Percentiles rank a stretch among this genome's conserved stretches.
Conservation (phyloP, 208 protist species). For the Acanthamoeba castellanii region DNA sequence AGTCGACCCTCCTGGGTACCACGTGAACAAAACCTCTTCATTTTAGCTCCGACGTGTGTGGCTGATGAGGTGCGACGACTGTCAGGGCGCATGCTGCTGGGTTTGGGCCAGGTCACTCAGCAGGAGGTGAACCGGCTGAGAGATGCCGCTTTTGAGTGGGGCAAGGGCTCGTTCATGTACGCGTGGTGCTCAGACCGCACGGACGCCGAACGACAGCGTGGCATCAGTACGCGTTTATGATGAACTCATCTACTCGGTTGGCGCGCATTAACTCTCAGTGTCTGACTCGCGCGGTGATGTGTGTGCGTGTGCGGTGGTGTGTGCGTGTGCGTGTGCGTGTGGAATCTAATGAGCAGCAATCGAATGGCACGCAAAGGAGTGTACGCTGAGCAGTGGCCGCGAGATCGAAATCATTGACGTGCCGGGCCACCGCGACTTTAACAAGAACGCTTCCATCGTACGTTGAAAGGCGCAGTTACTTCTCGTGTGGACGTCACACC, state of each 20-base stretch:
- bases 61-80: slow-evolving; percentile 79
- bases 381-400: slow-evolving; percentile 91
- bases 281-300: neutral
- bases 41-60: neutral
- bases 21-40: slow-evolving; percentile 93
- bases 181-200: slow-evolving; percentile 99
- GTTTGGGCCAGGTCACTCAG: slow-evolving; percentile 71
- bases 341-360: neutral
- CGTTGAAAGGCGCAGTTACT: slow-evolving; percentile 89
- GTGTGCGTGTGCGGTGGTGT: neutral
- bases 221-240: slow-evolving; percentile 99
- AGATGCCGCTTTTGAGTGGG: slow-evolving; percentile 91
- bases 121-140: slow-evolving; percentile 89
- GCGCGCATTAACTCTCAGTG: no score
- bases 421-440: slow-evolving; percentile 99
- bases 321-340: no score
- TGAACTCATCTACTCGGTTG: no score
- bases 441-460: slow-evolving; percentile 99
- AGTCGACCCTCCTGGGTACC: slow-evolving; percentile 95
- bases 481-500: neutral
- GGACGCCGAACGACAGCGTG: slow-evolving; percentile 98
- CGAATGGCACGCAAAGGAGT: neutral
- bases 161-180: slow-evolving; percentile 96
- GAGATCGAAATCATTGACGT: slow-evolving; percentile 99
- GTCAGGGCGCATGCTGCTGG: neutral